These are phyloP conservation scores for Boletus rubroflammeus DNA, from an alignment of 768 basidiomycete genomes.

Conservation along the genomic window DNA sequence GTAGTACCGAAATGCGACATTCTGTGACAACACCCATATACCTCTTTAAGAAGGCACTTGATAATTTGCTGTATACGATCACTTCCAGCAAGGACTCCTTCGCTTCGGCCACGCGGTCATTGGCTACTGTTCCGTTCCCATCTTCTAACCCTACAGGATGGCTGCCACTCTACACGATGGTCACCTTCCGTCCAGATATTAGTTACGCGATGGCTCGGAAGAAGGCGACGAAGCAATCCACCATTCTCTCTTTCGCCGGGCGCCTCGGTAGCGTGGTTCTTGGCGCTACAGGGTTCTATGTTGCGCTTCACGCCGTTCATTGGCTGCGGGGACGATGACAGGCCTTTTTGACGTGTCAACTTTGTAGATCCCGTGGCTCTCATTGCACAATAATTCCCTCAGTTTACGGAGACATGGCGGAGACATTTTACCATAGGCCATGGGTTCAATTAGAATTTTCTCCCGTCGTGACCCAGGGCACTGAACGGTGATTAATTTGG, in stretches of 20 bases:
- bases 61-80: conserved; percentile 67
- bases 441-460: conserved; percentile 22
- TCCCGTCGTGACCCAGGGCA: conserved; percentile 18
- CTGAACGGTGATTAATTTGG: conserved; percentile 36
- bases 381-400: conserved; percentile 27
- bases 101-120: conserved; percentile 41
- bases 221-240: conserved; percentile 67
- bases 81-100: conserved; percentile 49
- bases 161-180: conserved; percentile 96
- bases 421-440: conserved; percentile 14
- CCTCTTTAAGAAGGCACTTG: conserved; percentile 73
- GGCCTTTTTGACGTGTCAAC: conserved; percentile 20
- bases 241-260: conserved; percentile 49
- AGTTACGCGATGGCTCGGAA: conserved; percentile 78
- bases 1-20: conserved; percentile 92
- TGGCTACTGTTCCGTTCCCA: conserved; percentile 57
- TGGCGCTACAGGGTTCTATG: conserved; percentile 42
- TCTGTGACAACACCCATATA: conserved; percentile 80
- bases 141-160: conserved; percentile 65
- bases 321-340: conserved; percentile 23
- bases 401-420: conserved; percentile 20
- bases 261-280: conserved; percentile 46
- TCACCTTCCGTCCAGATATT: conserved; percentile 95
- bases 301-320: conserved; percentile 14
- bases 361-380: conserved; percentile 32